Evolutionary conservation across 2,329 filamentous ascomycete species (phyloP), one percentile per base, ranked within the genome.

Genomic region (Calonectria pteridis): DNA sequence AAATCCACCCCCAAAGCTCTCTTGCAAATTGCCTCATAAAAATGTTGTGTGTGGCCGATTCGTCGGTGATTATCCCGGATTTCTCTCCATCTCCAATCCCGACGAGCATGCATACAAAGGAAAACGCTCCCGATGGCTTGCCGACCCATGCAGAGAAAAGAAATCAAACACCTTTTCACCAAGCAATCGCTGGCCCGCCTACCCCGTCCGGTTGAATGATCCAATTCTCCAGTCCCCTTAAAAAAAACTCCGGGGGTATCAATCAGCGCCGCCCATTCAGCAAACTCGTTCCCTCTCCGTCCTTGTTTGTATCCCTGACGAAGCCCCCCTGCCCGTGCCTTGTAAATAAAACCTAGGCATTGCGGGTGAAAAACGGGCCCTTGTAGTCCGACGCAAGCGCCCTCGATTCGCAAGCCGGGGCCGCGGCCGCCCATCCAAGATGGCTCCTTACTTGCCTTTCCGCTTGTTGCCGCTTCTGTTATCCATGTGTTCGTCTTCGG

Each of bases 401-500:
- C 10, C 16, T 18, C 14, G 10, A 55, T 7, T 55, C 51, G 4
- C 33, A 23, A 11, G 23, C 23, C 29, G 46, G 62, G 43, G 43
- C 18, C 26, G 40, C 40, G 43, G 43, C 18, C 26, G 40, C 40
- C 23, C 31, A 28, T 40, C 50, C 73, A 76, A 28, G 59, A 55
- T 14, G 74, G 49, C 31, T 80, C 80, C 67, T 78, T 43, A 81
- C 67, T 77, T 80, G 7, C 65, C 40, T 66, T 75, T 83, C 37
- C 73, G 77, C 58, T 79, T 84, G 9, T 77, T 73, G 13, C 77
- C 77, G 35, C 77, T 58, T 71, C 83, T 79, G 2, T 76, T 78
- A 29, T 84, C 84, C 9, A 73, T 63, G n/a, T 79, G 77, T 29
- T 86, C 84, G 40, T 86, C 85, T 4, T 86, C 85, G 1, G 86